Evolutionary conservation across 1,139 yeast species (phyloP).

Genomic region (Candida freyschussii): DNA sequence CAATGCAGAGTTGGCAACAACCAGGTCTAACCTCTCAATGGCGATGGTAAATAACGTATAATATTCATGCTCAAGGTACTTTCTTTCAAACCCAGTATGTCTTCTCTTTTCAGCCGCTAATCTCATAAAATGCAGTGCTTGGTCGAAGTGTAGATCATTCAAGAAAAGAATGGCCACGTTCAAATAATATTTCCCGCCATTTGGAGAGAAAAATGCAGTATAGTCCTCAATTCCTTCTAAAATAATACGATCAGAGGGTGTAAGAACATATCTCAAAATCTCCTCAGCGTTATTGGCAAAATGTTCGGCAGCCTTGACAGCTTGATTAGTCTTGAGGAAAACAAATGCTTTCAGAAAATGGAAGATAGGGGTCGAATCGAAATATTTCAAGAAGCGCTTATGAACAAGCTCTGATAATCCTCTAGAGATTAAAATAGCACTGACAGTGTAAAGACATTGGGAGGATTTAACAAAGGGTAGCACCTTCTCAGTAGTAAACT

Average conservation of each 20-base stretch:
- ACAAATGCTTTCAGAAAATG: conserved; percentile 27
- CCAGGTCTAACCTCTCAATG: conserved; percentile 23
- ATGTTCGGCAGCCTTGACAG: conserved; percentile 23
- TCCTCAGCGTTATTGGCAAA: conserved; percentile 23
- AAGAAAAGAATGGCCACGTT: conserved; percentile 23
- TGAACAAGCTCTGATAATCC: conserved; percentile 12
- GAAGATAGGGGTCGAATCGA: conserved; percentile 21
- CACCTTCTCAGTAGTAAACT: conserved; percentile 14
- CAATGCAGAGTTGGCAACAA: conserved; percentile 22
- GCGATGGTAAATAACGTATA: conserved; percentile 24
- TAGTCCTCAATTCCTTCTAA: conserved; percentile 19
- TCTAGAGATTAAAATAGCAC: conserved; percentile 22
- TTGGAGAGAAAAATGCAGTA: conserved; percentile 19
- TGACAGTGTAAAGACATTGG: conserved; percentile 23
- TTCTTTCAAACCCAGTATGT: conserved; percentile 20
- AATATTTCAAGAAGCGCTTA: conserved; percentile 14
- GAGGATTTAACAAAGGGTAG: conserved; percentile 19
- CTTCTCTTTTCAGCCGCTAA: conserved; percentile 28
- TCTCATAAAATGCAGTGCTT: conserved; percentile 25
- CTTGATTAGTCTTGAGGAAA: conserved; percentile 22
- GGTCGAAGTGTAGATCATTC: conserved; percentile 18
- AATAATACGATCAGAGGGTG: conserved; percentile 11
- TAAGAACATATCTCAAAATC: conserved; percentile 22
- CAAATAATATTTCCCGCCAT: conserved; percentile 24
- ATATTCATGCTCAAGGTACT: conserved; percentile 20